Conservation (phyloP, 768 basidiomycete species). For the Floccularia luteovirens region DNA sequence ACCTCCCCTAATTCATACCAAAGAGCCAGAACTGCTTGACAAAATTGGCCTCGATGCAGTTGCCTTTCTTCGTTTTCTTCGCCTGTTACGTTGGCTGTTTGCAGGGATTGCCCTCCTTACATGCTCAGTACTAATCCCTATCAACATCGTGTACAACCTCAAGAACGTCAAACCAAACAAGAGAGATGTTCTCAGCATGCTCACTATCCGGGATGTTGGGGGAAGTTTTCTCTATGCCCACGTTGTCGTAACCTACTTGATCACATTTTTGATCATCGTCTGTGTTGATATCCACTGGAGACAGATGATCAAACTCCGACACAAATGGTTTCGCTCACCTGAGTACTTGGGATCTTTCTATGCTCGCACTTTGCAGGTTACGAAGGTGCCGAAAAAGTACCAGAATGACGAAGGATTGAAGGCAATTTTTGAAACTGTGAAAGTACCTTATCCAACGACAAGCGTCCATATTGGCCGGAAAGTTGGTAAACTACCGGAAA, state of each 20-base stretch:
- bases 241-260: conserved; percentile 74
- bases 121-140: conserved; percentile 74
- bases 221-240: conserved; percentile 77
- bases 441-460: conserved; percentile 86
- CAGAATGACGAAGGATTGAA: conserved; percentile 84
- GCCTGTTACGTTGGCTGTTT: conserved; percentile 77
- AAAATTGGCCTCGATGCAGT: conserved; percentile 92
- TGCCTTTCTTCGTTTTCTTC: conserved; percentile 84
- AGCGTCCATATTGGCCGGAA: conserved; percentile 84
- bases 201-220: conserved; percentile 80
- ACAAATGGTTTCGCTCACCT: conserved; percentile 83
- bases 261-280: conserved; percentile 67
- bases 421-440: conserved; percentile 62
- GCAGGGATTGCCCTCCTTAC: conserved; percentile 50
- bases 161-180: conserved; percentile 40
- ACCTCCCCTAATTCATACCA: conserved; percentile 72
- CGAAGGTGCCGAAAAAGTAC: conserved; percentile 68
- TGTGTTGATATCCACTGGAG: conserved; percentile 73
- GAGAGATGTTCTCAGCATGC: conserved; percentile 64
- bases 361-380: conserved; percentile 83
- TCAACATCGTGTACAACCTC: conserved; percentile 83
- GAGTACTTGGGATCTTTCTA: conserved; percentile 90
- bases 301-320: conserved; percentile 71
- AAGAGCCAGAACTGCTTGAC: conserved; percentile 84
- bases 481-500: conserved; percentile 81